Conservation (phyloP, 108 stramenopile species). For the Mayamaea pseudoterrestris region DNA sequence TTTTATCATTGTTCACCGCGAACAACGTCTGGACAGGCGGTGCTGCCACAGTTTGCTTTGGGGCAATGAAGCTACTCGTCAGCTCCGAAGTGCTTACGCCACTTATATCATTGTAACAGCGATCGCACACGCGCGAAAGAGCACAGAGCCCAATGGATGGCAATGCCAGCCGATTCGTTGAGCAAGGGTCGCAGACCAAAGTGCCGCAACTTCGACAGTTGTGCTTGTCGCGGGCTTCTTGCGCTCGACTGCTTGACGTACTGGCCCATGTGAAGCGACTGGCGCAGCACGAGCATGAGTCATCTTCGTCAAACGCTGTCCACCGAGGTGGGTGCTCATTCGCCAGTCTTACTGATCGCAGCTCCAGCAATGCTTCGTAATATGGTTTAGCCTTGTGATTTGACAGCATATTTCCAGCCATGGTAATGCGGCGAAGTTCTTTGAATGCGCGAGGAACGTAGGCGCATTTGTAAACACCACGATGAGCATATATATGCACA, state of each 20-base stretch:
- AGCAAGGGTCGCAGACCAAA: slow-evolving; percentile 92
- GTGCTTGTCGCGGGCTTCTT: slow-evolving; percentile 89
- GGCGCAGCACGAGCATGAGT: slow-evolving; percentile 81
- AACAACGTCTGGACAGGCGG: not conserved
- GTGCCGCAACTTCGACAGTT: slow-evolving; percentile 91
- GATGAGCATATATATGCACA: slow-evolving; percentile 84
- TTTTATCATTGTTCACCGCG: not conserved
- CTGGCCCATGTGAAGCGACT: slow-evolving; percentile 92
- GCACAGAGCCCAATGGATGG: slow-evolving; percentile 76
- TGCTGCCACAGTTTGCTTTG: not conserved
- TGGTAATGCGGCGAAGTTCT: slow-evolving; percentile 63
- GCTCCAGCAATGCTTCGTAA: slow-evolving; percentile 83
- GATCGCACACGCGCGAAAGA: slow-evolving; percentile 88
- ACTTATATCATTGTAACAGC: slow-evolving; percentile 85
- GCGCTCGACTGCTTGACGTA: slow-evolving; percentile 77
- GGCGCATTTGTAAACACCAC: slow-evolving; percentile 76
- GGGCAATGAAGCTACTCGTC: not conserved
- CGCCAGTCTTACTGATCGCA: slow-evolving; percentile 59
- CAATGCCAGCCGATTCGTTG: slow-evolving; percentile 69
- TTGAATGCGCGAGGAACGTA: slow-evolving; percentile 70
- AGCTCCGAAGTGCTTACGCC: slow-evolving; percentile 5
- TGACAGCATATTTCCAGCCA: slow-evolving; percentile 84
- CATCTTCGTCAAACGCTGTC: slow-evolving; percentile 83
- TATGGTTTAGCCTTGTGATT: slow-evolving; percentile 78
- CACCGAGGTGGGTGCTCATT: slow-evolving; percentile 64